Conservation (phyloP, 257 asterid genomes). For the Jasminum sambac region DNA sequence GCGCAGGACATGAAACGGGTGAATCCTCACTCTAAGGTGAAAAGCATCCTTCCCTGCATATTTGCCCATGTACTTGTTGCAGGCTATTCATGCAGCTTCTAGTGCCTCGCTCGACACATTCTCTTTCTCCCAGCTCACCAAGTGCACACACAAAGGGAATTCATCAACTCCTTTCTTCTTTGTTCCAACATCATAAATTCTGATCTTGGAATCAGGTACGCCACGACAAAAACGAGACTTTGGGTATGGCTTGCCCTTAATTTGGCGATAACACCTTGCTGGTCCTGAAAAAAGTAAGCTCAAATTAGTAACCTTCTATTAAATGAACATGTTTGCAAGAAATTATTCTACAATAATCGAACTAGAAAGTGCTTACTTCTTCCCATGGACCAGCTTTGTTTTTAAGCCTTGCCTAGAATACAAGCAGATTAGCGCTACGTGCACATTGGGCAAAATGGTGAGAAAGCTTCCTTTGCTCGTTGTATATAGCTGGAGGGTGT, state of each 20-base stretch:
- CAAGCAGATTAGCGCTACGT: not conserved
- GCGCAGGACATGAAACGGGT: constrained; percentile 38
- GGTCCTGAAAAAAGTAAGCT: constrained; percentile 26
- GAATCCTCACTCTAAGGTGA: constrained; percentile 37
- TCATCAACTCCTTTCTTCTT: constrained; percentile 34
- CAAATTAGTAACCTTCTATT: not conserved
- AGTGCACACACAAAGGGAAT: constrained; percentile 34
- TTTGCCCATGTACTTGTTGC: constrained; percentile 35
- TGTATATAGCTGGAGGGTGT: not conserved
- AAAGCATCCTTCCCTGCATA: constrained; percentile 37
- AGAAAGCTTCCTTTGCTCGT: not conserved
- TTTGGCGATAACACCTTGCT: constrained; percentile 38
- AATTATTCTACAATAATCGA: not conserved
- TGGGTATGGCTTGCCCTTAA: constrained; percentile 38
- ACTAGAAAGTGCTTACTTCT: constrained; percentile 1
- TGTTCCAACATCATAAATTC: constrained; percentile 34
- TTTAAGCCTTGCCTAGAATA: not conserved
- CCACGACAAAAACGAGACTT: constrained; percentile 37
- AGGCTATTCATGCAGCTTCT: constrained; percentile 33
- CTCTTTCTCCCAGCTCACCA: constrained; percentile 36
- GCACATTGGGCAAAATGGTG: not conserved
- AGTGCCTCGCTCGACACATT: constrained; percentile 34
- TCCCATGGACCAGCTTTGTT: constrained; percentile 19
- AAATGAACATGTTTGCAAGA: not conserved
- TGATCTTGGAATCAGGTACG: constrained; percentile 36